A percentile compares a stretch with the other conserved stretches of the same genome.
These are phyloP conservation scores for Euphorbia celastroides DNA, from an alignment of 441 rosid species.

Conservation along the genomic window DNA sequence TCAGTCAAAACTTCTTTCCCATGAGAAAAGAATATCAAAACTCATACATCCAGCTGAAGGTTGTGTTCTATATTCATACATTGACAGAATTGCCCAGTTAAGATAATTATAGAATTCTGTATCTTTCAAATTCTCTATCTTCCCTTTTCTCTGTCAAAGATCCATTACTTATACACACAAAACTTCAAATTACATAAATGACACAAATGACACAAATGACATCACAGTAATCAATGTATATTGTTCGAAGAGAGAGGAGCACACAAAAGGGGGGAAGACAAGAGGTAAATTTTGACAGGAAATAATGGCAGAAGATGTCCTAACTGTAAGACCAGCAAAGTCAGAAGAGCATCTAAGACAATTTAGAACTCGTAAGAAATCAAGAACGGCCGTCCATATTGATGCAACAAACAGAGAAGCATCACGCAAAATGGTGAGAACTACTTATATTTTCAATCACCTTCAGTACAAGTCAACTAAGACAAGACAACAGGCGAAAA, in stretches of 20 bases:
- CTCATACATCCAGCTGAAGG: neutral
- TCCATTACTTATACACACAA: neutral
- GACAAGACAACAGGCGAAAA: neutral
- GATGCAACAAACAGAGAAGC: neutral
- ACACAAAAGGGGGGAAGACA: neutral
- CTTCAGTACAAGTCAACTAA: neutral
- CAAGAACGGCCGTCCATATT: neutral
- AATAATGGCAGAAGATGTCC: neutral
- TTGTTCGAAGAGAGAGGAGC: neutral
- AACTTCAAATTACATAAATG: neutral
- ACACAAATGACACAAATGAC: neutral
- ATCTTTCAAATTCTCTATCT: neutral
- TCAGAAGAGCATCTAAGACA: neutral
- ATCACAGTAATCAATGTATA: neutral
- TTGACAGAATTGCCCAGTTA: slow-evolving; percentile 1
- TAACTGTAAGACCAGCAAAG: neutral
- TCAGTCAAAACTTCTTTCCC: slow-evolving; percentile 12
- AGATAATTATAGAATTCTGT: neutral
- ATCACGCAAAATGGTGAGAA: neutral
- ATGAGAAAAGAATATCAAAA: slow-evolving; percentile 1
- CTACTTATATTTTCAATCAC: neutral
- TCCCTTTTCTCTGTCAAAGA: neutral
- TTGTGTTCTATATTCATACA: neutral
- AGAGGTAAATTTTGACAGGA: neutral
- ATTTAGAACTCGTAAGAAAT: neutral